Conservation (phyloP, 1,284 basidiomycete species). For the Fomitiporia mediterranea region DNA sequence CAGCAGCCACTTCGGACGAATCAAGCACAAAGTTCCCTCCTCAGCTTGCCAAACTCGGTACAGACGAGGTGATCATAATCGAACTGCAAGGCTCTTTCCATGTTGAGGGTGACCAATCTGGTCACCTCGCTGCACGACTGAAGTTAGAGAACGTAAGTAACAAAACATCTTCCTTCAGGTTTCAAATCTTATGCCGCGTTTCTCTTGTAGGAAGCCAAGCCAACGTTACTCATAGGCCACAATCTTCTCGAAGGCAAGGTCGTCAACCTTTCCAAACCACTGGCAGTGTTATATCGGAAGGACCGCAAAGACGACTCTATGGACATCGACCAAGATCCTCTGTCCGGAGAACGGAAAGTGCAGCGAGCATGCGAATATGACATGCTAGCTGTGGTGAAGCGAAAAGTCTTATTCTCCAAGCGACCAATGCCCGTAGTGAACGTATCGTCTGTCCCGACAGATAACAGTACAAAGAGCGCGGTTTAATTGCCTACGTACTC, state of each 20-base stretch:
- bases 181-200: not conserved
- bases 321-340: conserved; percentile 4
- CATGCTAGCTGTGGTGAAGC: conserved; percentile 58
- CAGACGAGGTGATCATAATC: conserved; percentile 65
- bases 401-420: conserved; percentile 75
- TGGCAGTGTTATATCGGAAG: conserved; percentile 52
- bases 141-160: conserved; percentile 43
- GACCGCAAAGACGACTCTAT: conserved; percentile 1
- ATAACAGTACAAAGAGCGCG: not conserved
- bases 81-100: conserved; percentile 73
- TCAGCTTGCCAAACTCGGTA: conserved; percentile 57
- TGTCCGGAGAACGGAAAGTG: conserved; percentile 15
- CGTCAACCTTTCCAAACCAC: conserved; percentile 67
- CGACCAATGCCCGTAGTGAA: conserved; percentile 64
- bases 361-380: conserved; percentile 42
- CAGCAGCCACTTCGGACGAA: conserved; percentile 29
- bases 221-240: conserved; percentile 79
- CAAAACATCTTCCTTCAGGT: not conserved
- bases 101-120: conserved; percentile 49
- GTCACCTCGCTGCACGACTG: conserved; percentile 60
- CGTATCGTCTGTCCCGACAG: not conserved
- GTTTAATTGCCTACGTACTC: no score
- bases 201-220: conserved; percentile 53
- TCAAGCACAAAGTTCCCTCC: conserved; percentile 45
- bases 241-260: conserved; percentile 88